These are phyloP conservation scores for Annona squamosa DNA, from an alignment of 164 flowering plant species.

Conservation along the genomic window DNA sequence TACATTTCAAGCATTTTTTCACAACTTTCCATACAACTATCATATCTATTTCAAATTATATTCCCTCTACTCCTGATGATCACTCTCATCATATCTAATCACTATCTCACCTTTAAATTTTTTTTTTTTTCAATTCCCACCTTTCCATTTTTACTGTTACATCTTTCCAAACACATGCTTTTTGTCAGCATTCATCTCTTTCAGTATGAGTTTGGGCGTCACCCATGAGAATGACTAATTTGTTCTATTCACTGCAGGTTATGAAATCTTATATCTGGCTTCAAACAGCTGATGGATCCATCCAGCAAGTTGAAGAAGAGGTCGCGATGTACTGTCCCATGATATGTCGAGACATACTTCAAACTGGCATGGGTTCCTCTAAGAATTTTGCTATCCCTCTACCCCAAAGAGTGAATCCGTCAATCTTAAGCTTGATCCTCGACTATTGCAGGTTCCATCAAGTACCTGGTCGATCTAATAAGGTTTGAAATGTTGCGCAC, in stretches of 20 bases:
- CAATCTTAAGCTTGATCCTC: conserved; percentile 63
- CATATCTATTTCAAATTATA: no score
- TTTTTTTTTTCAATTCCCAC: no score
- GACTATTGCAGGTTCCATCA: conserved; percentile 95
- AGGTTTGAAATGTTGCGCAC: conserved; percentile 34
- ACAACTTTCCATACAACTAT: no score
- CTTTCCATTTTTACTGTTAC: no score
- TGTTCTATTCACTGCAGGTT: conserved; percentile 19
- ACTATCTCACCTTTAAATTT: no score
- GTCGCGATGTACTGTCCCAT: conserved; percentile 89
- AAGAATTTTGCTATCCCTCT: conserved; percentile 74
- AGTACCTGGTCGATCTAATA: conserved; percentile 84
- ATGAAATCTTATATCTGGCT: conserved; percentile 96
- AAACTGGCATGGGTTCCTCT: conserved; percentile 72
- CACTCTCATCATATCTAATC: no score
- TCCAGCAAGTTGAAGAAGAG: conserved; percentile 94
- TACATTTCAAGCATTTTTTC: no score
- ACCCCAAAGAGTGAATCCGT: conserved; percentile 76
- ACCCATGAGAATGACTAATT: neutral
- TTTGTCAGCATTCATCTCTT: neutral
- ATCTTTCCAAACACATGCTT: no score
- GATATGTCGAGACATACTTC: conserved; percentile 71
- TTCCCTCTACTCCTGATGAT: no score
- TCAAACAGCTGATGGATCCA: conserved; percentile 86
- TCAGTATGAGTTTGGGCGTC: neutral